Percentiles rank a stretch among this genome's conserved stretches.
Evolutionary conservation across 2,329 filamentous ascomycete genomes (phyloP).

Genomic region (Fusarium drepaniforme): DNA sequence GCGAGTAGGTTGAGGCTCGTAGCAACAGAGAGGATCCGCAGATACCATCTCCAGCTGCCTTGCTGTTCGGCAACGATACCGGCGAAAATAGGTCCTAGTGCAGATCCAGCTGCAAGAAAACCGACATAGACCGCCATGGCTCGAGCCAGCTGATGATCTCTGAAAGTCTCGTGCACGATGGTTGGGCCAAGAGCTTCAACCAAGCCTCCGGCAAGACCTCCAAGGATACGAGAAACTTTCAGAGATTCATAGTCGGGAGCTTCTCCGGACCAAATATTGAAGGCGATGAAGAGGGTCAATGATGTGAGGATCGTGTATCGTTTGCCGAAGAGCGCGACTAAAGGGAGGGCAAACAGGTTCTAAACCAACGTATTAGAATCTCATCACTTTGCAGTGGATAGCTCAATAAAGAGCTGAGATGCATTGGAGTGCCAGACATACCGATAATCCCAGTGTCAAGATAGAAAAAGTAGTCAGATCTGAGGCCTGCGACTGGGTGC

Average conservation of each 20-base stretch:
- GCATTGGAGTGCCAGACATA: background rate
- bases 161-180: background rate
- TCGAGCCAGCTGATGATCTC: background rate
- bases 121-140: background rate
- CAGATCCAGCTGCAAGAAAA: background rate
- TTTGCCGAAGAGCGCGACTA: background rate
- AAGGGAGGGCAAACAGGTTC: background rate
- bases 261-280: background rate
- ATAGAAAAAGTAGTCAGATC: background rate
- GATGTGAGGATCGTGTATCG: background rate
- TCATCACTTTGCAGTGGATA: background rate
- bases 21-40: background rate
- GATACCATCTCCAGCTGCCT: background rate
- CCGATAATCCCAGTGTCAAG: background rate
- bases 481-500: background rate
- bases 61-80: background rate
- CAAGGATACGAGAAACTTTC: background rate
- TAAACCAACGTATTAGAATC: background rate
- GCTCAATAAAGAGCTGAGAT: background rate
- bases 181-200: background rate
- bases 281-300: background rate
- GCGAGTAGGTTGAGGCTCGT: background rate
- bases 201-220: background rate
- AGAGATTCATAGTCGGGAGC: background rate
- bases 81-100: background rate